Percentiles rank a stretch among this genome's conserved stretches.
phyloP scores from a whole-genome alignment of 2,329 filamentous ascomycete species.

The Fusarium napiforme region DNA sequence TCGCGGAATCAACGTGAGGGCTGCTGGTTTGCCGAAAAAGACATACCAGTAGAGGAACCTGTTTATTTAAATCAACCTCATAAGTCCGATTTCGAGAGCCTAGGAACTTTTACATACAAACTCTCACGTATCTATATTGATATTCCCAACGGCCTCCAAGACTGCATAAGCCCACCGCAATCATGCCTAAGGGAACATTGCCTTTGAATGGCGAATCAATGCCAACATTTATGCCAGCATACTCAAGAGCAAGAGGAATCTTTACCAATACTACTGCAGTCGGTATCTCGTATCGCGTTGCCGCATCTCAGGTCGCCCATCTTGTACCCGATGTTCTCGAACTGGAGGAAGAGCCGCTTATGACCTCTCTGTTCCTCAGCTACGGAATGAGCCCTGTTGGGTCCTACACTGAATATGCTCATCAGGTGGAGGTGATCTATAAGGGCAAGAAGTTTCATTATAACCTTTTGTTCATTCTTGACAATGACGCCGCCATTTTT shows the following conservation, averaged over 20 bases:
- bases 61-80: background rate
- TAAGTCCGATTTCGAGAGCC: accelerated
- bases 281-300: background rate
- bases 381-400: background rate
- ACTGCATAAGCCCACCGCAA: background rate
- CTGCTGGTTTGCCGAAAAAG: accelerated
- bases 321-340: background rate
- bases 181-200: background rate
- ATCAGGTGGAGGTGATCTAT: background rate
- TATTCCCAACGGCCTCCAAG: accelerated
- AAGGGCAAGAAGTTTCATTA: background rate
- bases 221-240: background rate
- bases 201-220: background rate
- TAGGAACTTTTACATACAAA: accelerated
- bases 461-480: background rate
- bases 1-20: background rate
- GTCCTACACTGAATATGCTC: background rate
- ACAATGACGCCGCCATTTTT: background rate
- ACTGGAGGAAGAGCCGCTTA: background rate
- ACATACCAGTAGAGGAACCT: accelerated
- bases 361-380: background rate
- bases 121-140: background rate
- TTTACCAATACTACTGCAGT: background rate
- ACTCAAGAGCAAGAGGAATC: background rate
- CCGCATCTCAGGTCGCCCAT: background rate